phyloP scores from a whole-genome alignment of 2,329 filamentous ascomycete genomes.

The Pseudopithomyces chartarum region DNA sequence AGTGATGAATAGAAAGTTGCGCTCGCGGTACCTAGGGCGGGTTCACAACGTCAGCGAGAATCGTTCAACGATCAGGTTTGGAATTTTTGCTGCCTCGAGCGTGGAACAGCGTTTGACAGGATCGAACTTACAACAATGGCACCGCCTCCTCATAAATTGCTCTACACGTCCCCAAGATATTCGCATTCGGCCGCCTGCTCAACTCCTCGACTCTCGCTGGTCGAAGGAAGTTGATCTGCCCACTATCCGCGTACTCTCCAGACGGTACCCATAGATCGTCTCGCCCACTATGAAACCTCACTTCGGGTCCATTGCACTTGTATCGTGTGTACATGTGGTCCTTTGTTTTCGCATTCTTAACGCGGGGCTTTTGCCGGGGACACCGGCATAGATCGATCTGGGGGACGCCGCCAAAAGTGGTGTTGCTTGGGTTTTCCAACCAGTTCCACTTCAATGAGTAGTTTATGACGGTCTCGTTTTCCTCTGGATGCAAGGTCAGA shows the following conservation, averaged over 20 bases:
- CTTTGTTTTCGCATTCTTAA: conserved; percentile 11
- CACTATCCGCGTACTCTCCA: conserved; percentile 17
- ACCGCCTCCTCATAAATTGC: conserved; percentile 30
- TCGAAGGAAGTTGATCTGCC: conserved; percentile 36
- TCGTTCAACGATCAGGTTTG: too few relatives aligned
- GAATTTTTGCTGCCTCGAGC: too few relatives aligned
- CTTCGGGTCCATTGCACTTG: conserved; percentile 28
- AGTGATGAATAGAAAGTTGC: conserved; percentile 33
- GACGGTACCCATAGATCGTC: conserved; percentile 29
- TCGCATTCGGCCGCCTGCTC: conserved; percentile 12
- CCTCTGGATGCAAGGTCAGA: conserved; percentile 38
- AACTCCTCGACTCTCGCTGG: conserved; percentile 27
- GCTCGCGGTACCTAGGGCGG: conserved; percentile 14
- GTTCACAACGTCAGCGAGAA: too few relatives aligned
- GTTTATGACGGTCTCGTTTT: conserved; percentile 42
- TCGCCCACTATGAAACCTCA: conserved; percentile 21
- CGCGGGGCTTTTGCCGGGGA: conserved; percentile 14
- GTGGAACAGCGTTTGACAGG: too few relatives aligned
- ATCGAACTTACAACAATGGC: conserved; percentile 20
- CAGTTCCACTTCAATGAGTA: conserved; percentile 36
- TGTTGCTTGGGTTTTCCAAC: conserved; percentile 36
- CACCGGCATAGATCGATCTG: conserved; percentile 37
- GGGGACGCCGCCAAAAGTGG: conserved; percentile 31
- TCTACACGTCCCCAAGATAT: conserved; percentile 22
- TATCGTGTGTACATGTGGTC: conserved; percentile 40